These are phyloP conservation scores for Marchantia paleacea DNA, from an alignment of 225 moss, liverwort and hornwort species.

Conservation along the genomic window DNA sequence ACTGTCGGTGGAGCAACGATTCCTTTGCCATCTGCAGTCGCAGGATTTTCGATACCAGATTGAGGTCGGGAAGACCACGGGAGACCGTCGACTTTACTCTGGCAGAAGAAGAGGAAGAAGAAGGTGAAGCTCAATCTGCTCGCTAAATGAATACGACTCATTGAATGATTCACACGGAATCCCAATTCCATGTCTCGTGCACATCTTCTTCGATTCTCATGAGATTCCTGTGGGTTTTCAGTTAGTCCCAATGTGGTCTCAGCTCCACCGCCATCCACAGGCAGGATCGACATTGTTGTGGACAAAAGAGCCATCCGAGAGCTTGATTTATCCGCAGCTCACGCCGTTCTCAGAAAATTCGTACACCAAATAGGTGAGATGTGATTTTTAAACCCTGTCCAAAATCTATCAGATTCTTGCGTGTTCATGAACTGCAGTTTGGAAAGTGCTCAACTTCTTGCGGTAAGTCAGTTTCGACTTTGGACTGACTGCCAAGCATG, in stretches of 20 bases:
- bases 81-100: constrained; percentile 10
- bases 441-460: too few relatives aligned
- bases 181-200: not conserved
- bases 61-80: constrained; percentile 11
- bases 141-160: not conserved
- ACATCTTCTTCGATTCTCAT: not conserved
- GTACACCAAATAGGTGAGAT: constrained; percentile 69
- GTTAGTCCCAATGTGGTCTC: constrained; percentile 75
- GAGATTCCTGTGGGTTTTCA: constrained; percentile 23
- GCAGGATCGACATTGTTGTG: constrained; percentile 85
- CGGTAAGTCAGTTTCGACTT: too few relatives aligned
- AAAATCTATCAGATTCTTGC: not conserved
- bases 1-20: not conserved
- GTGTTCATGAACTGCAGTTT: not conserved
- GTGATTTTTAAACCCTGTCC: not conserved
- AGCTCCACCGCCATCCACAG: constrained; percentile 77
- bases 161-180: not conserved
- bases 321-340: constrained; percentile 82
- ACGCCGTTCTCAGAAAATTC: constrained; percentile 66
- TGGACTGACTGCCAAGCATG: too few relatives aligned
- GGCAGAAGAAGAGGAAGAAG: constrained; percentile 22
- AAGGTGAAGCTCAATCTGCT: not conserved
- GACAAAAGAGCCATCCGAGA: constrained; percentile 66
- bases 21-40: not conserved
- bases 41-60: not conserved